Base-by-base conservation (phyloP, 78 protist species). In the Chrysochromulina parva region DNA sequence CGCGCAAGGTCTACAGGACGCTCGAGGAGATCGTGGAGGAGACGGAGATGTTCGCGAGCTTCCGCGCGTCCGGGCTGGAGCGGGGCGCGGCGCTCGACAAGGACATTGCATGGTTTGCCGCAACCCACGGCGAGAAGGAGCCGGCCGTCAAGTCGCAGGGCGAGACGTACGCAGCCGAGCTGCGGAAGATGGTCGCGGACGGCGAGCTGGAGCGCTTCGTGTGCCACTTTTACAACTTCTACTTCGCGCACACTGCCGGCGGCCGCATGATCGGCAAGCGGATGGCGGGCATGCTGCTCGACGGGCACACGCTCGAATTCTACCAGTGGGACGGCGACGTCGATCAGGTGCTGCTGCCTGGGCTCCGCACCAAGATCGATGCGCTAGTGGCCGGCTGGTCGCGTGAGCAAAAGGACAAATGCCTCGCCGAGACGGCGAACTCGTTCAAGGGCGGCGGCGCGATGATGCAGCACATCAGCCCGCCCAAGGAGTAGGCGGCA, bases 181-280 rank as follows among this genome's bases (percentile, higher is more conserved):
- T 50, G 55, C 48, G n/a, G 17, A 48, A 26, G 24, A 0, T 73
- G 16, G 81, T 22, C 16, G 81, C 17, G 16, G 53, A n/a, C n/a
- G 16, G 48, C 54, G 28, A 73, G 57, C 9, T 6, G 16, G 16
- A 26, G 48, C 84, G 66, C 66, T 69, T 88, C 65, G 62, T 69
- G 4, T 54, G 69, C 65, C 90, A 88, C 82, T 88, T 88, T 22
- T 88, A 88, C 90, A 88, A 88, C 82, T 88, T 13, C 90, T 88
- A 88, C 90, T 88, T 88, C 69, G 90, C 90, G 67, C 90, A 88
- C 82, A 88, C 90, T 65, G 90, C 90, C 2, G 90, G 90, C 50
- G 90, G 90, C n/a, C 55, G 84, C 22, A 88, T 88, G 91, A 88
- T 88, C 54, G 91, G 91, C 52, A 84, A 67, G 91, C 3, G 1